A percentile compares a stretch with the other conserved stretches of the same genome.
Evolutionary conservation across 2,329 filamentous ascomycete genomes (phyloP).

Genomic region (Ascochyta koolunga): DNA sequence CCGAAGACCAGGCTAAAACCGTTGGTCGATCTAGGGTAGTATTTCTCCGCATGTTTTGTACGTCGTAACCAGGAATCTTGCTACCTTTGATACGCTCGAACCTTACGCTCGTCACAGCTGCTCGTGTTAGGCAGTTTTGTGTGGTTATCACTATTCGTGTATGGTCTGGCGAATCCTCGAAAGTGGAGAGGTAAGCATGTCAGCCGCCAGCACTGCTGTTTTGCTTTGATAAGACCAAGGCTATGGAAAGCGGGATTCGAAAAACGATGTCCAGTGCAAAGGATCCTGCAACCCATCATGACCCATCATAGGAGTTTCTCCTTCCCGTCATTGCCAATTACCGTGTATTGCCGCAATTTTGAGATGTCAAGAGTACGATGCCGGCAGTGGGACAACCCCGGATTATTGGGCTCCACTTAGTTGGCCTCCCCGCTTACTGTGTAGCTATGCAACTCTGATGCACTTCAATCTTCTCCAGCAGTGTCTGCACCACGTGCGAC

Average conservation of each 20-base stretch:
- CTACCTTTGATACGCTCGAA: constrained; percentile 7
- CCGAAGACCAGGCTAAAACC: constrained; percentile 5
- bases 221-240: constrained; percentile 2
- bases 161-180: constrained; percentile 15
- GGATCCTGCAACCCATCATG: not conserved
- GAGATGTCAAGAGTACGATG: not conserved
- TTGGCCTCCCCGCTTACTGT: constrained; percentile 9
- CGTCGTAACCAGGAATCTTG: constrained; percentile 2
- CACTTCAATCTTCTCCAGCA: not conserved
- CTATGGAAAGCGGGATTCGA: not conserved
- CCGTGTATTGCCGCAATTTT: not conserved
- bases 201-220: constrained; percentile 5
- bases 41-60: constrained; percentile 16
- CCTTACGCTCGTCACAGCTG: constrained; percentile 10
- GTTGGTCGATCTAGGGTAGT: constrained; percentile 18
- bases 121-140: not conserved
- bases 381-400: constrained; percentile 1
- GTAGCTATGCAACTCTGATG: not conserved
- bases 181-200: constrained; percentile 17
- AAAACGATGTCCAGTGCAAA: not conserved
- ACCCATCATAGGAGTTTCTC: too few species aligned
- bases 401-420: constrained; percentile 7
- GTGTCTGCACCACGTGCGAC: not conserved
- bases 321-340: not conserved
- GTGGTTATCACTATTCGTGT: constrained; percentile 8